Base-by-base conservation (phyloP, 768 basidiomycete genomes). In the Agrocybe praecox region DNA sequence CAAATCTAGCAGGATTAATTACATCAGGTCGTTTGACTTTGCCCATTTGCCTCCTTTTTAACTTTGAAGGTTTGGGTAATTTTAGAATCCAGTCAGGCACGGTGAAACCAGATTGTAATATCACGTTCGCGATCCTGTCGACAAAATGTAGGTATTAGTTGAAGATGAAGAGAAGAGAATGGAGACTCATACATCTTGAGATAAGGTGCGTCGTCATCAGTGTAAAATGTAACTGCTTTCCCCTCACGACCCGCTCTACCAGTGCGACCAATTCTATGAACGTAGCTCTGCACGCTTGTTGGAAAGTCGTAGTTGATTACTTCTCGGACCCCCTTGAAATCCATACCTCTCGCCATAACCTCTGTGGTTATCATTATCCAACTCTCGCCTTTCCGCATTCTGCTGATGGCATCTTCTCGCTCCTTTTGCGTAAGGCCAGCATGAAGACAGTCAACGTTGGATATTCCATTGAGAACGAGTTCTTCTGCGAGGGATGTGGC, bases 261-360 rank as follows among this genome's bases (percentile, higher is more conserved):
- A 4, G 97, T 98, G 59, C 97, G 92, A 68, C 95, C 96, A 50
- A 99, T 97, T 21, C 97, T 82, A 72, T 99, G 97, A 43, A 99
- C 84, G 67, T 99, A 99, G 66, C 92, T 95, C 70, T 96, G 94
- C 2, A 96, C 89, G 53, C 86, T 96, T 36, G 90, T 94, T 2
- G 97, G 97, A 73, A 98, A 98, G 73, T 98, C 96, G 65, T 92
- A 96, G 71, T 98, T 99, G 67, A 98, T 89, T 10, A 99, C 95
- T 67, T 98, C 92, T 56, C 87, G 80, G 50, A 96, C 86, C 10
- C 96, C 95, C 70, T 89, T 91, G 78, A 99, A 98, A 68, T 98
- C 97, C 89, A 99, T 95, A 2, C 97, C 97, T 63, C 97, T 84
- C 21, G 94, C 94, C 92, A 98, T 92, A 49, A 98, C 92, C 70